Evolutionary conservation across 495 filamentous ascomycete genomes (phyloP).

Genomic region (Penicillium robsamsonii): DNA sequence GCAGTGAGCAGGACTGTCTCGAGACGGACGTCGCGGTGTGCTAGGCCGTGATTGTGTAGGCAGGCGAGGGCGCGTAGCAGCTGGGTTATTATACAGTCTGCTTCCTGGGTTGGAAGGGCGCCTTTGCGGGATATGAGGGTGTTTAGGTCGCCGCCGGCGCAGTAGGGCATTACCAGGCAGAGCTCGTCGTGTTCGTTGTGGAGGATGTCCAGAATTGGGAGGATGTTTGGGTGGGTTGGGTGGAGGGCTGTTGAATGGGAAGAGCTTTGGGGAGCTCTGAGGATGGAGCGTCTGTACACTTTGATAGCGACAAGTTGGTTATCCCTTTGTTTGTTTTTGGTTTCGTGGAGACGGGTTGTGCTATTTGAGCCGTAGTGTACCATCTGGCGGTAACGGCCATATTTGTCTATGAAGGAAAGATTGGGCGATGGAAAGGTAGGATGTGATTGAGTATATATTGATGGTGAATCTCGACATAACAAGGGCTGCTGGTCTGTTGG

Average conservation of each 20-base stretch:
- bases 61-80: slow-evolving; percentile 96
- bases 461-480: slow-evolving; percentile 3
- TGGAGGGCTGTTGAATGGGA: slow-evolving; percentile 75
- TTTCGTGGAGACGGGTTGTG: slow-evolving; percentile 29
- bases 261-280: slow-evolving; percentile 78
- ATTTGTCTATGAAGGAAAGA: slow-evolving; percentile 24
- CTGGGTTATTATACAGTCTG: slow-evolving; percentile 95
- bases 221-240: slow-evolving; percentile 80
- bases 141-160: slow-evolving; percentile 88
- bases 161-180: slow-evolving; percentile 97
- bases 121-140: slow-evolving; percentile 74
- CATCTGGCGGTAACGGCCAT: slow-evolving; percentile 31
- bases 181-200: slow-evolving; percentile 90
- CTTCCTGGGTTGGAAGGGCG: slow-evolving; percentile 70
- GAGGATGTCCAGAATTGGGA: slow-evolving; percentile 85
- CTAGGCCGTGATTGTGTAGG: slow-evolving; percentile 91
- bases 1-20: slow-evolving; percentile 92
- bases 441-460: neutral
- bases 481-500: slow-evolving; percentile 21
- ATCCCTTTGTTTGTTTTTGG: slow-evolving; percentile 6
- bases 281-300: slow-evolving; percentile 82
- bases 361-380: slow-evolving; percentile 34
- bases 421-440: neutral
- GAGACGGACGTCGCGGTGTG: slow-evolving; percentile 90
- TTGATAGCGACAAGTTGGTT: slow-evolving; percentile 85